phyloP scores from a whole-genome alignment of 2,329 filamentous ascomycete genomes.

The Xylariaceae sp. region DNA sequence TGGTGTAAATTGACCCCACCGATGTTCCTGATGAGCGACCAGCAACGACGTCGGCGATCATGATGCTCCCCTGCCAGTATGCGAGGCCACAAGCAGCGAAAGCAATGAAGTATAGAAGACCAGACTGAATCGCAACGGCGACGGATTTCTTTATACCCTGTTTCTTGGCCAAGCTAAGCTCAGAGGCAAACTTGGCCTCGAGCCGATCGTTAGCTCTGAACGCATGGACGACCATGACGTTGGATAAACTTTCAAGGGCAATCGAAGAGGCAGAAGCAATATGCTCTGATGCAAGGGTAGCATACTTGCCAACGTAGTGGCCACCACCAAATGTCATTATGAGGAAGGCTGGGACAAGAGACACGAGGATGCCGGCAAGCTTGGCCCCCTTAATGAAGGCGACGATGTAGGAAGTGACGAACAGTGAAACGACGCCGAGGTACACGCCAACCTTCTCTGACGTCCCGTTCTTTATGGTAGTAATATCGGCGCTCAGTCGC shows the following conservation, averaged over 20 bases:
- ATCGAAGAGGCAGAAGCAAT: slow-evolving; percentile 61
- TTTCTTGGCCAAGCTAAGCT: slow-evolving; percentile 53
- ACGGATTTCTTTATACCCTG: slow-evolving; percentile 63
- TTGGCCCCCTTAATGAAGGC: slow-evolving; percentile 65
- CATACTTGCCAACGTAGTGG: slow-evolving; percentile 55
- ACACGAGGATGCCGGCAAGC: slow-evolving; percentile 64
- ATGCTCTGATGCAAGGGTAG: slow-evolving; percentile 51
- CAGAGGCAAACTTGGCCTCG: slow-evolving; percentile 57
- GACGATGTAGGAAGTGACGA: slow-evolving; percentile 65
- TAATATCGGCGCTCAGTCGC: slow-evolving; percentile 64
- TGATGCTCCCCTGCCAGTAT: slow-evolving; percentile 67
- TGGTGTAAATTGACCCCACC: slow-evolving; percentile 63
- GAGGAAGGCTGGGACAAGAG: slow-evolving; percentile 61
- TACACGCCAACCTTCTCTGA: slow-evolving; percentile 68
- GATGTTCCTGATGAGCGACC: slow-evolving; percentile 45
- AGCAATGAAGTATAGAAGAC: slow-evolving; percentile 71
- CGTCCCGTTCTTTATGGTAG: slow-evolving; percentile 64
- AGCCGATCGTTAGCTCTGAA: slow-evolving; percentile 60
- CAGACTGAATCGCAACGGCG: slow-evolving; percentile 62
- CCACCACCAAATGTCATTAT: slow-evolving; percentile 61
- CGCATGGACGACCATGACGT: slow-evolving; percentile 61
- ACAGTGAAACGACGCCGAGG: slow-evolving; percentile 63
- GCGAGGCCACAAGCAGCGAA: slow-evolving; percentile 69
- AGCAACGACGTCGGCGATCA: slow-evolving; percentile 49
- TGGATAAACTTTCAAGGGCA: slow-evolving; percentile 60